phyloP scores from a whole-genome alignment of 768 basidiomycete genomes.

The Tylopilus cervinicoccineus region DNA sequence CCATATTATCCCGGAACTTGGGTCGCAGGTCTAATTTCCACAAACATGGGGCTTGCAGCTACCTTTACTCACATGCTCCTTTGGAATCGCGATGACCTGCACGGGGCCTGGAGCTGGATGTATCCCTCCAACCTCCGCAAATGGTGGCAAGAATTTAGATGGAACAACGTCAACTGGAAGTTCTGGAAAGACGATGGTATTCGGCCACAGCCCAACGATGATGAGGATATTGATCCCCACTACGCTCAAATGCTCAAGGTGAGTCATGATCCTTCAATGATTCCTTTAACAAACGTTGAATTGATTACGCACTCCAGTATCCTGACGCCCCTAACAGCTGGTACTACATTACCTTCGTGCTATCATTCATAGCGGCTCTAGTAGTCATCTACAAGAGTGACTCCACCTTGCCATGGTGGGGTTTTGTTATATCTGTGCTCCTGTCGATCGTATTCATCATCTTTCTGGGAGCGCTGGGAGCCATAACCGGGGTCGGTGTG shows the following conservation, averaged over 20 bases:
- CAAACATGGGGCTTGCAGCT: slow-evolving; percentile 35
- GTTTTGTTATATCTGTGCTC: slow-evolving; percentile 46
- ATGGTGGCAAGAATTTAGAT: slow-evolving; percentile 21
- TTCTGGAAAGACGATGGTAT: slow-evolving; percentile 30
- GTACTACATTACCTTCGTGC: slow-evolving; percentile 26
- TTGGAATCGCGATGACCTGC: slow-evolving; percentile 52
- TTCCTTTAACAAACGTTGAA: slow-evolving; percentile 9
- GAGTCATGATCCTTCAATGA: slow-evolving; percentile 8
- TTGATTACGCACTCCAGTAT: slow-evolving; percentile 20
- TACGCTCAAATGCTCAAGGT: slow-evolving; percentile 48
- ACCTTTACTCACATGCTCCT: slow-evolving; percentile 49
- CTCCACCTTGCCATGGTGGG: slow-evolving; percentile 60
- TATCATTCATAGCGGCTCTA: slow-evolving; percentile 47
- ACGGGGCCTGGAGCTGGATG: slow-evolving; percentile 45
- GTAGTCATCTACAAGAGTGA: slow-evolving; percentile 49
- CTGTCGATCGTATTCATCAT: slow-evolving; percentile 47
- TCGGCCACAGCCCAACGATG: slow-evolving; percentile 29
- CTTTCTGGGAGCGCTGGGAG: slow-evolving; percentile 51
- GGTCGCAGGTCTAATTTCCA: slow-evolving; percentile 17
- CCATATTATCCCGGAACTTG: slow-evolving; percentile 29
- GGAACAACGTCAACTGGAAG: slow-evolving; percentile 35
- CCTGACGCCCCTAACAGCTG: slow-evolving; percentile 32
- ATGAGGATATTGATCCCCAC: slow-evolving; percentile 48
- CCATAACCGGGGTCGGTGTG: slow-evolving; percentile 37
- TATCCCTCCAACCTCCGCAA: slow-evolving; percentile 29